Conservation (phyloP, 139 green algal genomes). For the Chlamydomonas incerta region DNA sequence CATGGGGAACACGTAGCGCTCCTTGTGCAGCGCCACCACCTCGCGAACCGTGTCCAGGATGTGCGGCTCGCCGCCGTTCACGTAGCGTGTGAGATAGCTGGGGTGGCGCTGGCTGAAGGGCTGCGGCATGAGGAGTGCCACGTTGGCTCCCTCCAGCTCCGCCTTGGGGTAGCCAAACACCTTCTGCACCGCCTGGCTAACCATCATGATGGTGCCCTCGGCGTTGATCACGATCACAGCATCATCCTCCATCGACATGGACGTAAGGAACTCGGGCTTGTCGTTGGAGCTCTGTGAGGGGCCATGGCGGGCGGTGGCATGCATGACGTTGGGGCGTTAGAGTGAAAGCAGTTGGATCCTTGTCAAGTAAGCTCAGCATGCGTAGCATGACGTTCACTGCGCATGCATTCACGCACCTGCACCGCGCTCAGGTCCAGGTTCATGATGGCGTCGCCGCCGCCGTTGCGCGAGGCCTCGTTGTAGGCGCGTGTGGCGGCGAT, state of each 20-base stretch:
- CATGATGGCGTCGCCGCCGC: slow-evolving; percentile 6
- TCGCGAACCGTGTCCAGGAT: slow-evolving; percentile 58
- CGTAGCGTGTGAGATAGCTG: slow-evolving; percentile 46
- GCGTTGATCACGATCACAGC: slow-evolving; percentile 52
- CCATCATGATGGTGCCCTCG: slow-evolving; percentile 48
- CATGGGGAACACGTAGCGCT: slow-evolving; percentile 41
- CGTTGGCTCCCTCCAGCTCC: slow-evolving; percentile 48
- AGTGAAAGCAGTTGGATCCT: too few species aligned
- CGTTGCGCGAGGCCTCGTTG: slow-evolving; percentile 22
- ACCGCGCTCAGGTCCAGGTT: slow-evolving; percentile 6
- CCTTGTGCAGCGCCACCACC: slow-evolving; percentile 57
- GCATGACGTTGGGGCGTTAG: too few species aligned
- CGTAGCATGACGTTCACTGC: not conserved
- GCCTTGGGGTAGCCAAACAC: slow-evolving; percentile 51
- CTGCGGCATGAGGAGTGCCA: slow-evolving; percentile 49
- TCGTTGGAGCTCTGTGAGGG: not conserved
- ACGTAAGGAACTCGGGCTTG: slow-evolving; percentile 43
- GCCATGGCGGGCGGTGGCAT: too few species aligned
- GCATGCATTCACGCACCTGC: not conserved
- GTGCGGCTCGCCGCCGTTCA: slow-evolving; percentile 38
- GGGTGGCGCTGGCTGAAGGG: slow-evolving; percentile 49
- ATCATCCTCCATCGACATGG: slow-evolving; percentile 52
- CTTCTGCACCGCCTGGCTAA: slow-evolving; percentile 15
- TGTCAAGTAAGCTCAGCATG: too few species aligned
- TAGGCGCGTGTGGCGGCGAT: not conserved